phyloP scores from a whole-genome alignment of 2,329 filamentous ascomycete genomes.

The Botrytis fabae region DNA sequence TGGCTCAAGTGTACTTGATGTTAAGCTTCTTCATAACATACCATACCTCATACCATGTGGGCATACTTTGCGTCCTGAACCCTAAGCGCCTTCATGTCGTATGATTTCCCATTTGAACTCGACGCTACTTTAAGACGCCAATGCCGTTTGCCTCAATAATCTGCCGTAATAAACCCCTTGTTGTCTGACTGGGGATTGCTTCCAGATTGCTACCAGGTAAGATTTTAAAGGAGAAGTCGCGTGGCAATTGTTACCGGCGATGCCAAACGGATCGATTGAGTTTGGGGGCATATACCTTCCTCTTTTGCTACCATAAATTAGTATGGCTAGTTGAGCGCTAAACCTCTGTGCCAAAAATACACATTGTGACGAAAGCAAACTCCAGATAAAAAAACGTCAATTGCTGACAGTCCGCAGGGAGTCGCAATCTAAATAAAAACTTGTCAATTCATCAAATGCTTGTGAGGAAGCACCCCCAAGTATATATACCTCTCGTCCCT shows the following conservation, averaged over 20 bases:
- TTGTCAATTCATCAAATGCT: not conserved
- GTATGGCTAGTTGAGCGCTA: not conserved
- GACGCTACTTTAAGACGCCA: not conserved
- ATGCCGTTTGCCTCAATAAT: not conserved
- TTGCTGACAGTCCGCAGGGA: not conserved
- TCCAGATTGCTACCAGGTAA: not conserved
- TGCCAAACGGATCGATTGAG: constrained; percentile 16
- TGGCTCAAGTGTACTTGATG: not conserved
- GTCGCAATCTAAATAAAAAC: constrained; percentile 6
- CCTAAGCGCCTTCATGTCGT: constrained; percentile 1
- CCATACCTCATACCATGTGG: not conserved
- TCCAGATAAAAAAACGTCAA: not conserved
- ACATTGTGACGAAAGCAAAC: not conserved
- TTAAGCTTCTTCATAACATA: not conserved
- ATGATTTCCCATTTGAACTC: not conserved
- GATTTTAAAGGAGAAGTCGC: not conserved
- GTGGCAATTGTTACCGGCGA: not conserved
- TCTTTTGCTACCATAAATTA: not conserved
- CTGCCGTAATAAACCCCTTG: constrained; percentile 2
- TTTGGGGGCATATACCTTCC: not conserved
- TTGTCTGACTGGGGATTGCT: not conserved
- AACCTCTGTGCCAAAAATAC: not conserved
- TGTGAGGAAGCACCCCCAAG: not conserved
- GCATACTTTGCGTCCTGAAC: not conserved
- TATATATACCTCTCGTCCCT: constrained; percentile 6